These are phyloP conservation scores for Pezicula neosporulosa DNA, from an alignment of 2,329 filamentous ascomycete genomes.

Conservation along the genomic window DNA sequence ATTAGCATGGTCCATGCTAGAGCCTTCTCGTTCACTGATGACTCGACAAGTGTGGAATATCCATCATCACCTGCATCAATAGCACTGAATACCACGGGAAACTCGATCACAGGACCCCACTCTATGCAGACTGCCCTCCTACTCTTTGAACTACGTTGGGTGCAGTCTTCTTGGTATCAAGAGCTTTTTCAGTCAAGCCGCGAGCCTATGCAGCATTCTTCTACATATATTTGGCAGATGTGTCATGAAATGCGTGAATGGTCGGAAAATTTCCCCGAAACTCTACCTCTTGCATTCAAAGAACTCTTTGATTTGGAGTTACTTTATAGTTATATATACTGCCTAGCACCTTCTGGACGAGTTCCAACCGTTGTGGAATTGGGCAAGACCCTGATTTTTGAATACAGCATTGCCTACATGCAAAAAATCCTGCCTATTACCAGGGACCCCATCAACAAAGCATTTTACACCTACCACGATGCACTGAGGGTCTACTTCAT, in stretches of 20 bases:
- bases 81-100: constrained; percentile 23
- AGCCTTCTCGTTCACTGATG: constrained; percentile 91
- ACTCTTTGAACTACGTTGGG: constrained; percentile 77
- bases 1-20: constrained; percentile 86
- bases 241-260: constrained; percentile 76
- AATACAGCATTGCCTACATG: constrained; percentile 81
- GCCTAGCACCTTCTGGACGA: constrained; percentile 75
- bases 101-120: constrained; percentile 40
- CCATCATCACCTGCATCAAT: constrained; percentile 46
- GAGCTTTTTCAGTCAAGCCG: constrained; percentile 78
- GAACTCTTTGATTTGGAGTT: constrained; percentile 84
- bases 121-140: constrained; percentile 69
- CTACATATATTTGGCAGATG: constrained; percentile 71
- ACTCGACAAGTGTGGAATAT: constrained; percentile 77
- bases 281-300: constrained; percentile 61
- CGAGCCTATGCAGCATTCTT: constrained; percentile 62
- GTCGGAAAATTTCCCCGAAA: constrained; percentile 71
- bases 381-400: constrained; percentile 77
- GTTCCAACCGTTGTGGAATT: constrained; percentile 72
- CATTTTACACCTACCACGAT: constrained; percentile 83
- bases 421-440: constrained; percentile 69
- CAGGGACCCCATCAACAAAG: constrained; percentile 52
- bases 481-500: constrained; percentile 80
- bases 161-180: constrained; percentile 89
- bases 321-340: constrained; percentile 87